Evolutionary conservation across 2,329 filamentous ascomycete species (phyloP).

Genomic region (Rhexocercosporidium sp.): DNA sequence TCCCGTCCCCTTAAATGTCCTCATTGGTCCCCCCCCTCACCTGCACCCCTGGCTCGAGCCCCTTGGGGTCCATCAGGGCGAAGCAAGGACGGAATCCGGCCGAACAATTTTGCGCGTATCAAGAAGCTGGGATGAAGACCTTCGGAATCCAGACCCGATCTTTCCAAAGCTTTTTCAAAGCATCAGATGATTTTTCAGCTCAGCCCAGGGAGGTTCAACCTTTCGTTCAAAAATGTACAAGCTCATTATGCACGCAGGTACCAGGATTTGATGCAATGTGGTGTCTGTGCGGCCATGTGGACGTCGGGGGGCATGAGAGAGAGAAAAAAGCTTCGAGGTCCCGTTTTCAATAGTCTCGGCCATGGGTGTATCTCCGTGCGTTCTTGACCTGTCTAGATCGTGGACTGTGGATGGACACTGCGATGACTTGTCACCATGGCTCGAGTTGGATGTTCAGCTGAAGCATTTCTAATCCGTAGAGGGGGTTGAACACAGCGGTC

Average conservation of each 20-base stretch:
- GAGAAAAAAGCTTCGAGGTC: background rate
- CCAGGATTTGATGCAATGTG: no score
- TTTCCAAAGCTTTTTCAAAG: no score
- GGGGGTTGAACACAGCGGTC: background rate
- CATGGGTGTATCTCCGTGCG: conserved; percentile 2
- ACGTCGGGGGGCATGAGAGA: background rate
- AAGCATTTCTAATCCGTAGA: background rate
- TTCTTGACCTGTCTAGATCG: background rate
- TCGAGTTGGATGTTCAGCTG: conserved; percentile 3
- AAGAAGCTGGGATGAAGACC: background rate
- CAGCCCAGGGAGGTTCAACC: no score
- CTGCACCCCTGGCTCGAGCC: background rate
- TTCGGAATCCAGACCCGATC: background rate
- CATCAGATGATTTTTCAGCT: background rate
- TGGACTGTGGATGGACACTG: background rate
- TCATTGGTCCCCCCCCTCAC: background rate
- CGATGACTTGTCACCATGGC: background rate
- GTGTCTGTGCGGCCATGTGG: no score
- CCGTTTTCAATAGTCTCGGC: background rate
- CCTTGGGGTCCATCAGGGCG: background rate
- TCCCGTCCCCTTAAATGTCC: no score
- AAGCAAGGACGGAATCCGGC: background rate
- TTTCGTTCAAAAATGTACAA: no score
- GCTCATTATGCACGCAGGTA: no score
- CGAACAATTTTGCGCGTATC: background rate